These are phyloP conservation scores for Capsella bursapastoris DNA, from an alignment of 345 rosid genomes.

Conservation along the genomic window DNA sequence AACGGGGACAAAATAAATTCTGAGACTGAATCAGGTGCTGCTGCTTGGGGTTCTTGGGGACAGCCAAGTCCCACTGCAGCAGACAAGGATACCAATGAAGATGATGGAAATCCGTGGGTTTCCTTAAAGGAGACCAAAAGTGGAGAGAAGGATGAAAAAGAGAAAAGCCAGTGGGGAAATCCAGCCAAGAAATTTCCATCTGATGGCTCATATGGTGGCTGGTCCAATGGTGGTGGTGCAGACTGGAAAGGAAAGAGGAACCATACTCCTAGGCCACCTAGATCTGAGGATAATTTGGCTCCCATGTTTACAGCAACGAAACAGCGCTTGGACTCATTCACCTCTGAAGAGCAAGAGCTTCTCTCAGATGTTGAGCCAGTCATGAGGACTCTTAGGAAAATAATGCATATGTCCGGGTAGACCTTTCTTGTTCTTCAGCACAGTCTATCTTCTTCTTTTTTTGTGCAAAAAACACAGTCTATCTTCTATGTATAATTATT, in stretches of 20 bases:
- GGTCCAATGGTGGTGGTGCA: slow-evolving; percentile 48
- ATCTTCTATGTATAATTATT: neutral
- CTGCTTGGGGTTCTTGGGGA: slow-evolving; percentile 53
- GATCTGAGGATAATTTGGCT: slow-evolving; percentile 47
- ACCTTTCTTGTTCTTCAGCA: slow-evolving; percentile 15
- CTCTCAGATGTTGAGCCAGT: slow-evolving; percentile 68
- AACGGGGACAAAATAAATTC: neutral
- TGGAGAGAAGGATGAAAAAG: slow-evolving; percentile 42
- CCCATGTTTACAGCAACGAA: slow-evolving; percentile 61
- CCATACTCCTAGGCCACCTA: slow-evolving; percentile 57
- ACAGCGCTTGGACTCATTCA: slow-evolving; percentile 78
- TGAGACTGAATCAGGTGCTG: slow-evolving; percentile 21
- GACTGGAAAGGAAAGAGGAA: slow-evolving; percentile 70
- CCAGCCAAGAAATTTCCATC: slow-evolving; percentile 52
- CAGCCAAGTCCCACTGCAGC: slow-evolving; percentile 52
- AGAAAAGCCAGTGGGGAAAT: slow-evolving; percentile 55
- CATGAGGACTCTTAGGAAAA: slow-evolving; percentile 65
- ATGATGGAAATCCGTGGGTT: slow-evolving; percentile 48
- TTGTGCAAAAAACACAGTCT: too few species aligned
- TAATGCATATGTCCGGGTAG: slow-evolving; percentile 72
- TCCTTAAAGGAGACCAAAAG: slow-evolving; percentile 37
- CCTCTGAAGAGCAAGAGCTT: slow-evolving; percentile 82
- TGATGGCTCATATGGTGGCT: slow-evolving; percentile 53
- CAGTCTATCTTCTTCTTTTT: neutral
- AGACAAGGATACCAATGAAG: slow-evolving; percentile 43